Evolutionary conservation across 306 rosid species (phyloP).

Genomic region (Urtica urens): DNA sequence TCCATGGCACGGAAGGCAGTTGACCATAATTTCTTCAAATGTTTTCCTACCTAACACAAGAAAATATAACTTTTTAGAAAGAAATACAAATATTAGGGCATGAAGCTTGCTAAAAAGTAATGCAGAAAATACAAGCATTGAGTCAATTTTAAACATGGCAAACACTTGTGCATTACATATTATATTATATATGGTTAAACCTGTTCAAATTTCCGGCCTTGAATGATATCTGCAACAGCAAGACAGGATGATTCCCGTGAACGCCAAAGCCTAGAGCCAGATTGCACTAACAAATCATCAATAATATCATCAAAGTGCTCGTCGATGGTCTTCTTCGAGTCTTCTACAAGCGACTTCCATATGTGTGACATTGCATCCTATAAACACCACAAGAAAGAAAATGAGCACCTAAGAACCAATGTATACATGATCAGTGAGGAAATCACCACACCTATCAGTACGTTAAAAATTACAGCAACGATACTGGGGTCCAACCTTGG

Average conservation of each 20-base stretch:
- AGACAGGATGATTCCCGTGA: slow-evolving; percentile 91
- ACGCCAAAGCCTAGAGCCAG: slow-evolving; percentile 97
- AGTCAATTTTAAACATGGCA: too few species aligned
- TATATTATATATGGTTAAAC: too few species aligned
- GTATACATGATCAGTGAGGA: slow-evolving; percentile 6
- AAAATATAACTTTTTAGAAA: background rate
- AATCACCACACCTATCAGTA: too few species aligned
- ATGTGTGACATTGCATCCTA: slow-evolving; percentile 97
- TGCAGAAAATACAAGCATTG: too few species aligned
- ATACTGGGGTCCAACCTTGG: too few species aligned
- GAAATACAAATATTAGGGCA: too few species aligned
- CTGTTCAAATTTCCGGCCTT: slow-evolving; percentile 81
- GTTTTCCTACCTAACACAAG: slow-evolving; percentile 50
- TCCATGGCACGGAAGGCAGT: slow-evolving; percentile 93
- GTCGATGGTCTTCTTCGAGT: slow-evolving; percentile 86
- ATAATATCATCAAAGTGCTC: slow-evolving; percentile 69
- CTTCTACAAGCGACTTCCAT: slow-evolving; percentile 93
- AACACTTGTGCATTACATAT: too few species aligned
- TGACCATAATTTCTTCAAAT: slow-evolving; percentile 70
- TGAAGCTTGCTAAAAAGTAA: too few species aligned
- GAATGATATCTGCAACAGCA: slow-evolving; percentile 85
- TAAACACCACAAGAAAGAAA: slow-evolving; percentile 17
- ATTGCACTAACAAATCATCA: slow-evolving; percentile 69
- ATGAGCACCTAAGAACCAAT: slow-evolving; percentile 13
- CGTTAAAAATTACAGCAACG: too few species aligned